A percentile compares a stretch with the other conserved stretches of the same genome.
Conservation (phyloP, 805 yeast species). For the Candida morakotiae region DNA sequence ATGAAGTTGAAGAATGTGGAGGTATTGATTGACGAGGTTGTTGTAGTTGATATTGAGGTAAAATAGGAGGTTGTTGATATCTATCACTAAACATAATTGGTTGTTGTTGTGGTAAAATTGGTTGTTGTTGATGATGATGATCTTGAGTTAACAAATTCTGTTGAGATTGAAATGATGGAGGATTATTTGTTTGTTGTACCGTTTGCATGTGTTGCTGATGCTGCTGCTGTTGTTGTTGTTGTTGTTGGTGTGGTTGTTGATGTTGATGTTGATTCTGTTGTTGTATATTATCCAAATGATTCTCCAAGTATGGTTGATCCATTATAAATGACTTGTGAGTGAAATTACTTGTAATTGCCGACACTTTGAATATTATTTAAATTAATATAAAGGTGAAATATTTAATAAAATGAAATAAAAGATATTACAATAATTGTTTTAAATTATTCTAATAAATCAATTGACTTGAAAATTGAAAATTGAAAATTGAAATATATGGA, state of each 20-base stretch:
- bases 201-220: neutral
- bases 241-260: conserved; percentile 12
- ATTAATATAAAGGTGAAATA: neutral
- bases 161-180: neutral
- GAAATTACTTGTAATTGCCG: conserved; percentile 2
- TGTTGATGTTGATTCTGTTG: conserved; percentile 10
- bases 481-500: too few relatives aligned
- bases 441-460: neutral
- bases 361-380: conserved; percentile 1
- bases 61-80: neutral
- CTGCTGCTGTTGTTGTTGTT: conserved; percentile 8
- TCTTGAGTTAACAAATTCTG: neutral
- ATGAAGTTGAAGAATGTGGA: conserved; percentile 1
- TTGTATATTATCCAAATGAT: conserved; percentile 11
- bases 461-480: too few relatives aligned
- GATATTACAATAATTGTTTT: neutral
- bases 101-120: conserved; percentile 7
- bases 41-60: conserved; percentile 4
- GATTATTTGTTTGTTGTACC: too few relatives aligned
- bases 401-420: too few relatives aligned
- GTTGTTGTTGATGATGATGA: conserved; percentile 11
- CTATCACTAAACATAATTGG: conserved; percentile 6
- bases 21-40: conserved; percentile 5
- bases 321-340: conserved; percentile 4
- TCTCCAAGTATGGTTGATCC: conserved; percentile 9